Conservation (phyloP, 768 basidiomycete genomes). For the Cantharellus anzutake region DNA sequence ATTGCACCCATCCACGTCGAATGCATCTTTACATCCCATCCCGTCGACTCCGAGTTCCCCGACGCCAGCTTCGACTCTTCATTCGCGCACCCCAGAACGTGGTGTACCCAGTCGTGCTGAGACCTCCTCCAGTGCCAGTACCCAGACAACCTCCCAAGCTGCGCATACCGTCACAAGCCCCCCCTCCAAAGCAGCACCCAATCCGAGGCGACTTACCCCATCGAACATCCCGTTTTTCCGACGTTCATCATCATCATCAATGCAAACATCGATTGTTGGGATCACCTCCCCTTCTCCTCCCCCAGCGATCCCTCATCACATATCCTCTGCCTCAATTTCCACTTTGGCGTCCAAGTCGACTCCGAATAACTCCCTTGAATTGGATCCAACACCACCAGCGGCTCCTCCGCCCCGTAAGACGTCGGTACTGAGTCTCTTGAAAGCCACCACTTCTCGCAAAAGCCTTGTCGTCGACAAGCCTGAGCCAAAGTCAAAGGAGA, state of each 20-base stretch:
- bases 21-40: background rate
- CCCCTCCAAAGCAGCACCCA: slow-evolving; percentile 6
- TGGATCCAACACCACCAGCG: background rate
- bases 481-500: slow-evolving; percentile 25
- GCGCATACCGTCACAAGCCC: background rate
- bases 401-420: slow-evolving; percentile 42
- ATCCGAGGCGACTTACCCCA: slow-evolving; percentile 64
- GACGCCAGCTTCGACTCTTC: background rate
- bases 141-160: slow-evolving; percentile 19
- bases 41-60: background rate
- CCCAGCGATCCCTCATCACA: slow-evolving; percentile 21
- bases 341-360: slow-evolving; percentile 4
- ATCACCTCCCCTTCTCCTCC: slow-evolving; percentile 31
- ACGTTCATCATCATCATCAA: slow-evolving; percentile 60
- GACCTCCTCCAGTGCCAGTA: slow-evolving; percentile 60
- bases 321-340: slow-evolving; percentile 5
- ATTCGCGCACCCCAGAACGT: slow-evolving; percentile 6
- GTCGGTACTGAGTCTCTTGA: slow-evolving; percentile 65
- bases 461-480: slow-evolving; percentile 48
- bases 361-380: background rate
- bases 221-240: slow-evolving; percentile 91
- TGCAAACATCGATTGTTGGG: slow-evolving; percentile 8
- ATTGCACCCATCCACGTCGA: background rate
- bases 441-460: slow-evolving; percentile 63
- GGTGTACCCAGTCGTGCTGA: slow-evolving; percentile 43